These are phyloP conservation scores for Pseudogymnoascus verrucosus DNA, from an alignment of 2,329 filamentous ascomycete species.

Conservation along the genomic window DNA sequence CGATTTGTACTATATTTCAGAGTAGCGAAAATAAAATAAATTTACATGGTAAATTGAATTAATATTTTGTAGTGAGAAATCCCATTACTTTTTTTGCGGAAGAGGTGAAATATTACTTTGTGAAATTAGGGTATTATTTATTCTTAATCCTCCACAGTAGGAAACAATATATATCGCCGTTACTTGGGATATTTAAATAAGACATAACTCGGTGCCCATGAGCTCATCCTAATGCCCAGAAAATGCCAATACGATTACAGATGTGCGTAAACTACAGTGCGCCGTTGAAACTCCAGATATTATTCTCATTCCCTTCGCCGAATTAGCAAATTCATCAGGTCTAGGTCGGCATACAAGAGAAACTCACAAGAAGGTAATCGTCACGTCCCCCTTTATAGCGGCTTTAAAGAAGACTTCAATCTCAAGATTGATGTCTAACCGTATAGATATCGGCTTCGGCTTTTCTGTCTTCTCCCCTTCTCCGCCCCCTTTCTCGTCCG, in stretches of 20 bases:
- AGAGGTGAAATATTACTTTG: neutral
- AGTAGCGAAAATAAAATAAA: neutral
- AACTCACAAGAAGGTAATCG: conserved; percentile 39
- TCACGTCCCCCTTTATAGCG: conserved; percentile 59
- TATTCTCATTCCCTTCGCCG: neutral
- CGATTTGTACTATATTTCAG: neutral
- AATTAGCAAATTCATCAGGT: neutral
- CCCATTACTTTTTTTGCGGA: too few relatives aligned
- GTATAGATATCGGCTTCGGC: conserved; percentile 59
- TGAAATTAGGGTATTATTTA: neutral
- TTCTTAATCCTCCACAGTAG: neutral
- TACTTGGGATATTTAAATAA: neutral
- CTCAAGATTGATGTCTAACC: conserved; percentile 68
- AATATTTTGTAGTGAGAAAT: neutral
- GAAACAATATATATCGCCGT: neutral
- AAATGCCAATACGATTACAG: neutral
- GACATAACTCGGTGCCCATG: neutral
- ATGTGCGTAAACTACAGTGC: neutral
- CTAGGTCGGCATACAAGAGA: neutral
- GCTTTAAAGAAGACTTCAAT: conserved; percentile 75
- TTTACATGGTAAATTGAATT: neutral
- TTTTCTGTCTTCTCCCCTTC: conserved; percentile 36
- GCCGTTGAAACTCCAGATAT: neutral
- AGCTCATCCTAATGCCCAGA: neutral
- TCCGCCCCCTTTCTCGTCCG: conserved; percentile 27